Conservation (phyloP, 179 eudicot genomes). For the Pouteria campechiana region DNA sequence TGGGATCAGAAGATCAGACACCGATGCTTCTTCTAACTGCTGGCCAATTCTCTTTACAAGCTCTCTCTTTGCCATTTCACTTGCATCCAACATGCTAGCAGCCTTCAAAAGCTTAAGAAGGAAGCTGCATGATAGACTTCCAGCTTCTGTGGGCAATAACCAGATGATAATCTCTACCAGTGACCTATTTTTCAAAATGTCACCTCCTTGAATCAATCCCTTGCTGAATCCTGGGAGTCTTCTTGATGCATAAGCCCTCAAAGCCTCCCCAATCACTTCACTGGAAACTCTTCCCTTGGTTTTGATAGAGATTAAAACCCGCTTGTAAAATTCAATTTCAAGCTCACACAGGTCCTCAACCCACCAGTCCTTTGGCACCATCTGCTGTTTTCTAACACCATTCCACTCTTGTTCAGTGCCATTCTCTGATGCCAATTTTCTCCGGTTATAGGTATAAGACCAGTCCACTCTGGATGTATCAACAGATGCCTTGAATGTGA, state of each 20-base stretch:
- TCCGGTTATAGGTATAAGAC: constrained; percentile 84
- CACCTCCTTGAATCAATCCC: constrained; percentile 32
- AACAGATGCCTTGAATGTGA: constrained; percentile 70
- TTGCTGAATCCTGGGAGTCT: constrained; percentile 57
- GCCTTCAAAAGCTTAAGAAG: constrained; percentile 71
- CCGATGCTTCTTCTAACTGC: constrained; percentile 81
- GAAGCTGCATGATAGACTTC: constrained; percentile 72
- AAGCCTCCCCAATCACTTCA: constrained; percentile 83
- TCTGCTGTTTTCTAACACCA: constrained; percentile 35
- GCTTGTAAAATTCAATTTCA: constrained; percentile 57
- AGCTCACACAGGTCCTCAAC: constrained; percentile 91
- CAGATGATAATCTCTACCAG: constrained; percentile 43
- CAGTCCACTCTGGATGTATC: constrained; percentile 77
- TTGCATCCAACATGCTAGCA: constrained; percentile 36
- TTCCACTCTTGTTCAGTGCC: constrained; percentile 39
- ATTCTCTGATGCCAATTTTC: constrained; percentile 56
- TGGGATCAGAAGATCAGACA: constrained; percentile 56
- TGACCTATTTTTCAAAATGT: constrained; percentile 22
- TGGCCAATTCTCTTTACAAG: constrained; percentile 61
- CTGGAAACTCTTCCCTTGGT: constrained; percentile 31
- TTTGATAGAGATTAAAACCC: constrained; percentile 44
- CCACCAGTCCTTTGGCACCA: constrained; percentile 95
- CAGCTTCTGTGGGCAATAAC: constrained; percentile 73
- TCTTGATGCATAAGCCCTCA: constrained; percentile 63
- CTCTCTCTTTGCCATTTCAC: constrained; percentile 38